phyloP scores from a whole-genome alignment of 108 stramenopile species.

The Phaeodactylum tricornutum region DNA sequence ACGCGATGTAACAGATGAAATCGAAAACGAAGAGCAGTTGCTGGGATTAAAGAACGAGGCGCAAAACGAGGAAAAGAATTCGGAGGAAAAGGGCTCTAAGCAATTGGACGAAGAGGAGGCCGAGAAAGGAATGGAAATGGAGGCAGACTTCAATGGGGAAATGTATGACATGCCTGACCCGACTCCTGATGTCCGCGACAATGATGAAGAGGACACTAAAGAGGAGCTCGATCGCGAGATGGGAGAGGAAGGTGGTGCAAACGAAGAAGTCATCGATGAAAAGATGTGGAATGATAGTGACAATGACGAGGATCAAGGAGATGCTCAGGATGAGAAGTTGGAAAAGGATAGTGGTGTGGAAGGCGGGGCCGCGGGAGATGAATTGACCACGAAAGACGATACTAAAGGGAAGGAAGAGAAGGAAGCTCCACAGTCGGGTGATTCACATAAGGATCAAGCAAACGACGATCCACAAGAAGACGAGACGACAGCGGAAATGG shows the following conservation, averaged over 20 bases:
- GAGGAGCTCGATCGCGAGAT: constrained; percentile 97
- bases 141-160: constrained; percentile 93
- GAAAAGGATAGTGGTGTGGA: constrained; percentile 82
- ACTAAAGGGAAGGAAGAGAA: constrained; percentile 44
- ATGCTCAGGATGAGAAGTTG: constrained; percentile 87
- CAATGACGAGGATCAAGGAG: constrained; percentile 76
- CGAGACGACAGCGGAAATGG: constrained; percentile 24
- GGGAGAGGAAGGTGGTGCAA: constrained; percentile 84
- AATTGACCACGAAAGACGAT: constrained; percentile 91
- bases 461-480: constrained; percentile 4
- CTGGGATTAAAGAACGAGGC: constrained; percentile 86
- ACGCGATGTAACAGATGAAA: constrained; percentile 94
- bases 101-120: constrained; percentile 89
- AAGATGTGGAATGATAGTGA: constrained; percentile 95
- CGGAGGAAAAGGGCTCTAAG: constrained; percentile 42
- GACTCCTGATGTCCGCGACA: constrained; percentile 40
- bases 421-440: constrained; percentile 18
- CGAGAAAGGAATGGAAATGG: constrained; percentile 98
- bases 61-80: constrained; percentile 32
- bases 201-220: constrained; percentile 74
- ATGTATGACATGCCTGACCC: constrained; percentile 87
- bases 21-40: constrained; percentile 96
- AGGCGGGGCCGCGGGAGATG: constrained; percentile 81
- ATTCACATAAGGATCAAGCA: not conserved
- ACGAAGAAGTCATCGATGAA: constrained; percentile 95